phyloP scores from a whole-genome alignment of 371 early-diverging fungal genomes.

The Lichtheimia ramosa region DNA sequence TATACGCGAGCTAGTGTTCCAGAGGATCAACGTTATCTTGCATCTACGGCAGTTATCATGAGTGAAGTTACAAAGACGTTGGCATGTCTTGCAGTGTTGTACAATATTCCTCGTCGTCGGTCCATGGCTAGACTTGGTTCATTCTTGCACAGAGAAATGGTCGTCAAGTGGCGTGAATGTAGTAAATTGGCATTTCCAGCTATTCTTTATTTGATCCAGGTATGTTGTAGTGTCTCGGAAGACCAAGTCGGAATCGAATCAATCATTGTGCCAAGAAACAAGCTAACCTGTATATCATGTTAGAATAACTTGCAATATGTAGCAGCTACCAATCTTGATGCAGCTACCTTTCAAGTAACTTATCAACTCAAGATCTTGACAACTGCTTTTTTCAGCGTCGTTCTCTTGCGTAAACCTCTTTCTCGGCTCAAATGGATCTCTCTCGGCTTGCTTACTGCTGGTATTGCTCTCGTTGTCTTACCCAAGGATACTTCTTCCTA shows the following conservation, averaged over 20 bases:
- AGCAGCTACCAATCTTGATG: conserved; percentile 87
- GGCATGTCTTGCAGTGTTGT: conserved; percentile 64
- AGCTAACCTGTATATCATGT: background rate
- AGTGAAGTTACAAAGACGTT: conserved; percentile 81
- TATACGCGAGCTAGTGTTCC: conserved; percentile 65
- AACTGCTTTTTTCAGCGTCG: conserved; percentile 90
- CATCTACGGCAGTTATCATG: conserved; percentile 88
- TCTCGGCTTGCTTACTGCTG: conserved; percentile 78
- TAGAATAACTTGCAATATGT: conserved; percentile 93
- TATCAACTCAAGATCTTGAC: conserved; percentile 97
- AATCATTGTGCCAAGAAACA: background rate
- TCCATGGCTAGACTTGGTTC: conserved; percentile 20
- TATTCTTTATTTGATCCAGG: conserved; percentile 87
- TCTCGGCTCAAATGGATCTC: conserved; percentile 80
- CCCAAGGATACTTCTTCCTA: conserved; percentile 28
- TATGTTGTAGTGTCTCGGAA: conserved; percentile 9
- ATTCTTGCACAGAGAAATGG: conserved; percentile 35
- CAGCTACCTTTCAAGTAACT: conserved; percentile 95
- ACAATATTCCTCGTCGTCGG: conserved; percentile 30
- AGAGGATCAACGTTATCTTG: conserved; percentile 60
- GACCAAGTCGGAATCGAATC: background rate
- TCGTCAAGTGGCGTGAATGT: conserved; percentile 41
- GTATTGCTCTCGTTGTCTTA: conserved; percentile 79
- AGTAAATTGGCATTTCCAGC: conserved; percentile 82
- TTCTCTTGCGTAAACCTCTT: conserved; percentile 70